Evolutionary conservation across 2,329 filamentous ascomycete species (phyloP), one percentile per base, ranked within the genome.

Genomic region (Furcasterigmium sp.): DNA sequence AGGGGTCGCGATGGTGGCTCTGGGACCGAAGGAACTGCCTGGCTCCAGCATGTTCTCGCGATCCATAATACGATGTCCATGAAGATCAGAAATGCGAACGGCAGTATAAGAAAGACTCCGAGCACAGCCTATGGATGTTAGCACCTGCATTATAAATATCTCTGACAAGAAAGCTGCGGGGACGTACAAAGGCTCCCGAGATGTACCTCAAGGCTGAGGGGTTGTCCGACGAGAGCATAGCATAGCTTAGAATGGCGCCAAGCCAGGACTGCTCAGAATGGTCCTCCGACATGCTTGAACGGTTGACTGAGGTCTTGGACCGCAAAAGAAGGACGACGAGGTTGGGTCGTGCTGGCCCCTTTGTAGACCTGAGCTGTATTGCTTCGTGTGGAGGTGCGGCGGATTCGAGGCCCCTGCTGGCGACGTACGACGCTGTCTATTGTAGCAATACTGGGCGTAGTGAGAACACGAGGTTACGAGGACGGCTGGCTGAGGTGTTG

Each of bases 31-130:
- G 23, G 23, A 7, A 26, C 11, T 7, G 23, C 23, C 5, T 42
- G 39, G n/a, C 35, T 46, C 45, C 51, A 56, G 45, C 54, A 55
- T 9, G 70, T 62, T 51, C 76, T 68, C 67, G 71, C 79, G 32
- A 73, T 48, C 74, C 75, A 80, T 23, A 80, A 62, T 20, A 60
- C 55, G 39, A 80, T 54, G 53, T 80, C 76, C 51, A 76, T 68
- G 23, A 67, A 47, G 44, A 80, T 63, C 23, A 78, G 57, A n/a
- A 65, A 55, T 23, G 68, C 45, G 23, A 76, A 56, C 2, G 76
- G 76, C 0, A 73, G 46, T 34, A 70, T 61, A 35, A 75, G 67
- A 9, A 70, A 57, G 1, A 76, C 56, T 28, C 72, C 70, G 18
- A 76, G 58, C 3, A 59, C 59, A 41, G 69, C 59, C 70, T 75